Conservation (phyloP, 768 basidiomycete genomes). For the Suillus bovinus region DNA sequence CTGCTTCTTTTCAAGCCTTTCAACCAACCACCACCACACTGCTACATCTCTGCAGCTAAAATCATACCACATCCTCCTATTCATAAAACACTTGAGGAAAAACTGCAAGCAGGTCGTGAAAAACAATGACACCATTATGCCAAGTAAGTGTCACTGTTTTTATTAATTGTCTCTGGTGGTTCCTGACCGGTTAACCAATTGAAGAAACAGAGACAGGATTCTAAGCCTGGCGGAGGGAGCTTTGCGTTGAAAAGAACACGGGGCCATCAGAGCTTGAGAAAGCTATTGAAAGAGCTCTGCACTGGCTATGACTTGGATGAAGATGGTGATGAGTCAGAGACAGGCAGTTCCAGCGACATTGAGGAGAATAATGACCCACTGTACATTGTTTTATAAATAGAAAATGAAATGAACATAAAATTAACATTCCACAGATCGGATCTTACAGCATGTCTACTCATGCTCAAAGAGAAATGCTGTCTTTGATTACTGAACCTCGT, state of each 20-base stretch:
- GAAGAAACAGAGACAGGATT: neutral
- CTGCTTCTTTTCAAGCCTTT: neutral
- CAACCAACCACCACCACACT: neutral
- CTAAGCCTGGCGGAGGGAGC: neutral
- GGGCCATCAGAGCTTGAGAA: too few species aligned
- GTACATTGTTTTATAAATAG: neutral
- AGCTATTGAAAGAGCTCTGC: too few species aligned
- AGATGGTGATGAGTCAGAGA: neutral
- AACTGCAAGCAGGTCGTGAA: neutral
- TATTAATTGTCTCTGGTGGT: neutral
- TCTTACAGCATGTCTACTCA: neutral
- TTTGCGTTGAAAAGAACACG: neutral
- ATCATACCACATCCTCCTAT: neutral
- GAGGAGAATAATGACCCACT: neutral
- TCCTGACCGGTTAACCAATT: neutral
- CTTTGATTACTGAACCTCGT: too few species aligned
- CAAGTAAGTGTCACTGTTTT: neutral
- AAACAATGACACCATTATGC: neutral
- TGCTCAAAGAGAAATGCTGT: too few species aligned
- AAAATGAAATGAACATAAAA: neutral
- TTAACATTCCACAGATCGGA: neutral
- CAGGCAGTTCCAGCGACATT: neutral
- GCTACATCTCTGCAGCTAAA: too few species aligned
- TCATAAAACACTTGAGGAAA: neutral
- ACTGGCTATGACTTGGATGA: neutral